Conservation (phyloP, 2,329 filamentous ascomycete genomes). For the Dryadomyces quercivorus region DNA sequence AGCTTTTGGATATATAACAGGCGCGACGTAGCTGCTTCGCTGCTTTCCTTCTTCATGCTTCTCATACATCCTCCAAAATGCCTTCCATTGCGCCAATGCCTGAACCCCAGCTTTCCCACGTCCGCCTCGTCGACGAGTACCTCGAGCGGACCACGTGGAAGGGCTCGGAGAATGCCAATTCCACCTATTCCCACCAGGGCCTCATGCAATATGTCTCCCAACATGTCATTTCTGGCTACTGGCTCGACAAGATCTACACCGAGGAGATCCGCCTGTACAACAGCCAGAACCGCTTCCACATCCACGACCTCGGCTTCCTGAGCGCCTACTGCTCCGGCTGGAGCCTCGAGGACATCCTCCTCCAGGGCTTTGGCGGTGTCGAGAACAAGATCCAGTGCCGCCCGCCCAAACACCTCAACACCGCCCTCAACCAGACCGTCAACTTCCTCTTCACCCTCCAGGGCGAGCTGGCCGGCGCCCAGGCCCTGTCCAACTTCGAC, state of each 20-base stretch:
- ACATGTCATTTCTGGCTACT: neutral
- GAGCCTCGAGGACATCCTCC: neutral
- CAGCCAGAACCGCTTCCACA: neutral
- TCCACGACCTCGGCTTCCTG: slow-evolving; percentile 1
- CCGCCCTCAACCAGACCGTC: neutral
- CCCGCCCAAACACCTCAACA: neutral
- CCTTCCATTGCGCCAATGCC: neutral
- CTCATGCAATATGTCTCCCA: neutral
- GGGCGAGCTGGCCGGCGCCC: neutral
- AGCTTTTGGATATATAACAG: neutral
- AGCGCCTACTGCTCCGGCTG: neutral
- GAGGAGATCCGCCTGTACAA: neutral
- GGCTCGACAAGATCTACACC: neutral
- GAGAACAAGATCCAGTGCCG: slow-evolving; percentile 1
- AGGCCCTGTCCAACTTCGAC: slow-evolving; percentile 1
- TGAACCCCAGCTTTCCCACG: neutral
- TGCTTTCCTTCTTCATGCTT: neutral
- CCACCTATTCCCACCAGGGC: slow-evolving; percentile 1
- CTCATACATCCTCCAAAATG: neutral
- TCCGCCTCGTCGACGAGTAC: neutral
- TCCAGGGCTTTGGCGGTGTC: neutral
- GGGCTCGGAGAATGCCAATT: slow-evolving; percentile 1
- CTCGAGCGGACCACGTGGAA: neutral
- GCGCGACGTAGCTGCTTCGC: neutral
- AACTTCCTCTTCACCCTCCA: slow-evolving; percentile 1